Evolutionary conservation across 2,329 filamentous ascomycete species (phyloP).

Genomic region (Hypoxylon rubiginosum): DNA sequence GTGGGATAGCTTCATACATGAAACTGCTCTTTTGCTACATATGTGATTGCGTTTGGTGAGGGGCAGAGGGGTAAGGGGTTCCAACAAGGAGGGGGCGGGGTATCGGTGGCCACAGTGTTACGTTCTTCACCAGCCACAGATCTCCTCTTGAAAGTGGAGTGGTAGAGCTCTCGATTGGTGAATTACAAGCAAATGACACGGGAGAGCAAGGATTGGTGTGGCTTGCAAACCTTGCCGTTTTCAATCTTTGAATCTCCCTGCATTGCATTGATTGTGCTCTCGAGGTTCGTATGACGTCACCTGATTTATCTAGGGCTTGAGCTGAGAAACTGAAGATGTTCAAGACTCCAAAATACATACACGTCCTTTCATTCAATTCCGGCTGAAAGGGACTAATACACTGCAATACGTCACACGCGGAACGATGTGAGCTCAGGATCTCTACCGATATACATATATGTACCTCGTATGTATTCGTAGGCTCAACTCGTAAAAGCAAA

Average conservation of each 20-base stretch:
- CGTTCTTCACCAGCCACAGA: not conserved
- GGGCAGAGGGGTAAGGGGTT: not conserved
- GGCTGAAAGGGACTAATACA: not conserved
- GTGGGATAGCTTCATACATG: not conserved
- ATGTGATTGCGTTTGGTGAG: not conserved
- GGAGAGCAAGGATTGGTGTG: not conserved
- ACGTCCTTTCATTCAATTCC: not conserved
- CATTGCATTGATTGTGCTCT: not conserved
- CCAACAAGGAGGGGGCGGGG: not conserved
- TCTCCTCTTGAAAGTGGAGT: not conserved
- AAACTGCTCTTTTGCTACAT: not conserved
- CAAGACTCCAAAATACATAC: not conserved
- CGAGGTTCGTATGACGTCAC: conserved; percentile 4
- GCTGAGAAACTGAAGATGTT: not conserved
- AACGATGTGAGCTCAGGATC: not conserved
- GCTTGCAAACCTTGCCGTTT: not conserved
- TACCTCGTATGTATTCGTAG: not conserved
- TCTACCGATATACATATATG: not conserved
- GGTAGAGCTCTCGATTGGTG: not conserved
- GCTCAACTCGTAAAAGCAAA: not conserved
- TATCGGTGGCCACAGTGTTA: not conserved
- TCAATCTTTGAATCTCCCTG: not conserved
- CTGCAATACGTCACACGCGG: not conserved
- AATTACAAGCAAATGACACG: not conserved
- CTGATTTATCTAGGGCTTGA: not conserved